Base-by-base conservation (phyloP, 1,139 yeast species). In the Zygosaccharomyces sapae region DNA sequence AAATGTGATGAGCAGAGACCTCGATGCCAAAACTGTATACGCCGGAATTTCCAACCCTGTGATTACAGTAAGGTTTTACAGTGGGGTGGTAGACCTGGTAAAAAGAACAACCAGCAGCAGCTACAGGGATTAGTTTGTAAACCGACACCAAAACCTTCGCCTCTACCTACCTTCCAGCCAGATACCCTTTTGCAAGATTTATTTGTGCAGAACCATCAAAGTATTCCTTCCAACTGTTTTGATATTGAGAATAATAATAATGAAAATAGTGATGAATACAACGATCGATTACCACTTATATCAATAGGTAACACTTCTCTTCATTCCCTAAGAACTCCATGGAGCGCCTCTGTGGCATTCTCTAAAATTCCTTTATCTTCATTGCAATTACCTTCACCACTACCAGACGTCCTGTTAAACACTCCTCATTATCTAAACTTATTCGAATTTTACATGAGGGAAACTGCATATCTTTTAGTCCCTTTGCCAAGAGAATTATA, bases 1-100 rank as follows among this genome's bases (percentile, higher is more conserved):
- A 84, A 85, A 59, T 87, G 95, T 61, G 85, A 83, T 58, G 95
- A 87, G 55, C 57, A 47, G 24, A 79, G 80, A 53, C 95, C 95
- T 0, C 52, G 62, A 0, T 86, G 95, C 58, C 65, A 76, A 0
- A 73, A 78, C 53, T 87, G 95, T 60, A 44, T 64, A 3, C 79
- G 76, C 49, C 67, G 75, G 1, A 65, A 68, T 2, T 56, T 51
- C 30, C 57, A 67, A 8, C 53, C 61, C 1, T 86, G 95, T 65
- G 90, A 84, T 57, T 86, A 86, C 57, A 71, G 83, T 3, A 58
- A 84, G 22, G 79, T 75, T 54, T 69, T 86, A 35, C 77, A 81
- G 0, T 86, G 95, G 95, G 92, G 90, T 19, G 92, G 92, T 0
- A 65, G 90, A 43, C 88, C 87, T 72, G 53, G 76, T 24, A 43